Base-by-base conservation (phyloP, 1,139 yeast species). In the Suzukiozyma palmioleophila region DNA sequence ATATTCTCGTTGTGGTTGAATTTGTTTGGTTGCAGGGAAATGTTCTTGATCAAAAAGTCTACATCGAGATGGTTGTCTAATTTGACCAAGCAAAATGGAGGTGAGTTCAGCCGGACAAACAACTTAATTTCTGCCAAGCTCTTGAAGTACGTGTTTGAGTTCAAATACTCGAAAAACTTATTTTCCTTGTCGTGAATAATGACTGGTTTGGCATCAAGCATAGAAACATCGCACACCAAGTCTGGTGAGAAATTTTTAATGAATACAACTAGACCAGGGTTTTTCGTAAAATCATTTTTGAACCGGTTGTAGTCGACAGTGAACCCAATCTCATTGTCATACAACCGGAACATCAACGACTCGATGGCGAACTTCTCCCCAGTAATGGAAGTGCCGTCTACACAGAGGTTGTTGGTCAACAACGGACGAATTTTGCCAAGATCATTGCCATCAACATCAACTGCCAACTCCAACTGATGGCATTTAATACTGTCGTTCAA, bases 51-150 rank as follows among this genome's bases (percentile, higher is more conserved):
- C 13, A 67, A 42, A 30, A 55, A 45, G 13, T 66, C 73, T 13
- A 60, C 69, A 48, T 68, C 74, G 16, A 67, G 49, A 43, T 65
- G 62, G 39, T 66, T 66, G 32, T 55, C 54, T 43, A 68, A 68
- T 43, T 58, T 64, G 35, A 66, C 57, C 37, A 67, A 62, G 8
- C 66, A 72, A 54, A 61, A 64, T 2, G 48, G 56, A 40, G 36
- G 16, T 11, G 36, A 33, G 26, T 25, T 26, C 2, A 16, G n/a
- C 14, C 26, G 25, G 26, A 33, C 21, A 33, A 33, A 33, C 16
- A 33, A 15, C 26, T 33, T 33, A 18, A 25, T 25, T 26, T 33
- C 36, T 10, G 26, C 16, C 26, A 33, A 33, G 13, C 29, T 33
- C 14, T 33, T 33, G 30, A 33, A 33, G 26, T 33, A 26, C 13